Evolutionary conservation across 2,329 filamentous ascomycete genomes (phyloP).

Genomic region (Colletotrichum sp.): DNA sequence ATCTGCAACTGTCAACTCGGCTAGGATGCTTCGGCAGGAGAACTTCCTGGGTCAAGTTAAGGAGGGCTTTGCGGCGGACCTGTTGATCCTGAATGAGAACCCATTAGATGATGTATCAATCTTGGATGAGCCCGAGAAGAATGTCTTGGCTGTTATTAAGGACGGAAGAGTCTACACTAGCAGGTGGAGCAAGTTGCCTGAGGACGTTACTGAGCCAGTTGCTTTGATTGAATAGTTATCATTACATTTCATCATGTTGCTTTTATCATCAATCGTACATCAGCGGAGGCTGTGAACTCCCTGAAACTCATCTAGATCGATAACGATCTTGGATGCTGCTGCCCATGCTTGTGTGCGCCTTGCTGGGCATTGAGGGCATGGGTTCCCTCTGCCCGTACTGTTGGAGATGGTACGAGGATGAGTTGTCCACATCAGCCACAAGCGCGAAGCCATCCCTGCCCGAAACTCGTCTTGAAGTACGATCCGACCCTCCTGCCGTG

Average conservation of each 20-base stretch:
- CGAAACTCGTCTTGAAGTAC: neutral
- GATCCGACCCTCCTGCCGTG: neutral
- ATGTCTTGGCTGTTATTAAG: slow-evolving; percentile 57
- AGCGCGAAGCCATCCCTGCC: neutral
- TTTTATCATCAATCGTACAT: neutral
- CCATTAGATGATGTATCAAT: slow-evolving; percentile 60
- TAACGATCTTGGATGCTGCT: neutral
- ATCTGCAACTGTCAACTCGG: slow-evolving; percentile 49
- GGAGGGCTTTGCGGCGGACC: slow-evolving; percentile 54
- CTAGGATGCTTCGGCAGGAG: slow-evolving; percentile 50
- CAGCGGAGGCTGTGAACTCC: neutral
- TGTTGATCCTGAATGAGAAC: slow-evolving; percentile 55
- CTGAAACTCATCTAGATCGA: neutral
- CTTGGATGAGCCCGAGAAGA: slow-evolving; percentile 50
- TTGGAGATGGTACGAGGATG: neutral
- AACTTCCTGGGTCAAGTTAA: slow-evolving; percentile 53
- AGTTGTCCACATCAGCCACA: neutral
- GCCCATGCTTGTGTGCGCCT: neutral
- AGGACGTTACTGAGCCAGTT: slow-evolving; percentile 20
- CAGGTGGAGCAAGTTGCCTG: slow-evolving; percentile 25
- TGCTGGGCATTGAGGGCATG: neutral
- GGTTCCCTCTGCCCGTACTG: neutral
- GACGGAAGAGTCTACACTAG: slow-evolving; percentile 50
- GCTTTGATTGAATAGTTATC: slow-evolving; percentile 1
- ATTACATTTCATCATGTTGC: neutral